Base-by-base conservation (phyloP, 1,284 basidiomycete species). In the Apiotrichum porosum region DNA sequence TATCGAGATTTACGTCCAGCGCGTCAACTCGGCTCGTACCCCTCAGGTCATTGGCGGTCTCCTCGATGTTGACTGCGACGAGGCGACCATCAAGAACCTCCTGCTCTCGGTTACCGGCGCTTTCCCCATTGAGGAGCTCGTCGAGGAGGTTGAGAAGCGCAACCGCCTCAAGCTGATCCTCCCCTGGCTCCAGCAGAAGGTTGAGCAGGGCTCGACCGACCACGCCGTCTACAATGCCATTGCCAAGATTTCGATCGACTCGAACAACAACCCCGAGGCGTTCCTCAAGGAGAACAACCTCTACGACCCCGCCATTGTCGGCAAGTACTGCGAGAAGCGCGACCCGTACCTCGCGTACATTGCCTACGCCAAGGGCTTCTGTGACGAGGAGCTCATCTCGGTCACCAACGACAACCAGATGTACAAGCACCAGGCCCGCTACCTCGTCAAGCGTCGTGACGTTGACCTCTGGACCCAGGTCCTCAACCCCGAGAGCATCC, bases 381-480 rank as follows among this genome's bases (percentile, higher is more conserved):
- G 95, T 68, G 95, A 99, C 62, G 92, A 98, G 12, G 95, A 99
- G 75, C 82, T 99, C 60, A 92, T 99, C 69, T 74, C 83, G 28
- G 94, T 99, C 73, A 98, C 95, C 47, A 98, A 98, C 71, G 94
- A 97, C 63, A 99, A 99, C 77, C 86, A 92, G 28, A 99, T 98
- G 95, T 99, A 95, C 82, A 99, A 98, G 77, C 94, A 98, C 69
- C 95, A 98, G 75, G 89, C 95, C 45, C 84, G 95, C 33, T 99
- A 99, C 76, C 83, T 98, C 54, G 90, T 97, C 69, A 97, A 94
- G 77, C 85, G 95, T 58, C 88, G 94, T 55, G 86, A 93, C 58
- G 83, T 89, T 21, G 94, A 98, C 58, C 83, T 99, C 37, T 99
- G 95, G 95, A 84, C 86, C 3, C 90, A 97, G 75, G 95, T 99